Base-by-base conservation (phyloP, 2,329 filamentous ascomycete species). In the Sclerotinia minor region DNA sequence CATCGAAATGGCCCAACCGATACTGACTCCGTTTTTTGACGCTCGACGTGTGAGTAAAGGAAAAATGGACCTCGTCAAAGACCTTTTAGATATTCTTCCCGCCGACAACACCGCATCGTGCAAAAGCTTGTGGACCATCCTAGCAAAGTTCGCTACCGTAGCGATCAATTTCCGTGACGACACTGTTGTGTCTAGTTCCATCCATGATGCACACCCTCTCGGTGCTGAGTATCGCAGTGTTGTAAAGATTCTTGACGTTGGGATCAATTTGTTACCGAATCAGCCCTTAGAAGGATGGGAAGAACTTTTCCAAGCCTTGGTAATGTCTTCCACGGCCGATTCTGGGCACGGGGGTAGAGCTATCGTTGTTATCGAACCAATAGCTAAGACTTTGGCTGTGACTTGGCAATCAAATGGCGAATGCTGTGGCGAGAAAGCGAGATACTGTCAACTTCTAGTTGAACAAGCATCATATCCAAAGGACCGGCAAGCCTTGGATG, bases 161-260 rank as follows among this genome's bases (percentile, higher is more conserved):
- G 72, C 71, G 21, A 71, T 70, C 5, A 71, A 74, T 45, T 68
- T 63, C 2, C 69, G 69, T 53, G 70, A 74, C 29, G 69, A 71
- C 5, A 68, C 54, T n/a, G 67, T 63, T 15, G 50, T 57, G 41
- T 59, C 55, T 15, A 69, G 77, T 72, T 83, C 79, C 19, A 74
- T 73, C 11, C 76, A 73, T 29, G 68, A 67, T 44, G 80, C 83
- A 11, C 78, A 82, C 68, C 80, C 86, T 47, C 77, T 89, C 65
- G 86, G 89, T 19, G 85, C 87, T 15, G 88, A 92, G 67, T 93
- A 92, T 71, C 87, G 90, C 11, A 86, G 90, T 64, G 80, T 90
- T 32, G 83, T 89, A 21, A 88, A 85, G 24, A 84, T 96, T 45
- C 81, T 96, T 3, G 84, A 89, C 73, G 80, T 83, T 71, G 87